These are phyloP conservation scores for Boeremia exigua DNA, from an alignment of 2,329 filamentous ascomycete genomes.

Conservation along the genomic window DNA sequence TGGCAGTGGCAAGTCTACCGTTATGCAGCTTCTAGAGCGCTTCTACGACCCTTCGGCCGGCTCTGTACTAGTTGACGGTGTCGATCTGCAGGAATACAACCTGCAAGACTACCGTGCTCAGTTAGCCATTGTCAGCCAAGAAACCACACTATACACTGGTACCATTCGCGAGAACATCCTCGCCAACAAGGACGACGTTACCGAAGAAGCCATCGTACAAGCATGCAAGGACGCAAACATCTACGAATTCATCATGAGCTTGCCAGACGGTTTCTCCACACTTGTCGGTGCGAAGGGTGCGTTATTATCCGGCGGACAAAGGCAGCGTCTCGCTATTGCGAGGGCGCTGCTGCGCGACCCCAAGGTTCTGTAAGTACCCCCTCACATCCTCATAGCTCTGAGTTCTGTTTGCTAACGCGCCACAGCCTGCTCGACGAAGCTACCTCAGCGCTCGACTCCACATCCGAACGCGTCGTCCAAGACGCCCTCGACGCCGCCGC, in stretches of 20 bases:
- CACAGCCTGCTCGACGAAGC: slow-evolving; percentile 47
- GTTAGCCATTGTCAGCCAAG: slow-evolving; percentile 92
- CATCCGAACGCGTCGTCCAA: slow-evolving; percentile 76
- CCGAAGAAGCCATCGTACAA: slow-evolving; percentile 74
- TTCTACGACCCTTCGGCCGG: slow-evolving; percentile 92
- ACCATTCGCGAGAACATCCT: slow-evolving; percentile 89
- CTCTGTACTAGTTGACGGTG: slow-evolving; percentile 79
- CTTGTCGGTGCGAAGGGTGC: slow-evolving; percentile 84
- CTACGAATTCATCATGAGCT: slow-evolving; percentile 46
- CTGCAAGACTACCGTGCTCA: slow-evolving; percentile 84
- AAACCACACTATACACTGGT: slow-evolving; percentile 93
- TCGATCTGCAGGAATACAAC: slow-evolving; percentile 77
- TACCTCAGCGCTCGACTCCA: slow-evolving; percentile 47
- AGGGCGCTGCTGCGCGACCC: slow-evolving; percentile 90
- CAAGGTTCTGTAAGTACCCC: slow-evolving; percentile 80
- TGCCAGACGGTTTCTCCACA: slow-evolving; percentile 78
- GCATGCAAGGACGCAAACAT: slow-evolving; percentile 73
- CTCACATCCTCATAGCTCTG: slow-evolving; percentile 77
- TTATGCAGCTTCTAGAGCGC: slow-evolving; percentile 87
- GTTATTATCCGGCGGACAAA: slow-evolving; percentile 74
- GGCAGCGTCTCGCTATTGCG: slow-evolving; percentile 93
- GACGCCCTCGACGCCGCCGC: slow-evolving; percentile 81
- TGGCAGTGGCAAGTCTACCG: slow-evolving; percentile 93
- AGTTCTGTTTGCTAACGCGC: slow-evolving; percentile 60
- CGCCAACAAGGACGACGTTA: slow-evolving; percentile 65